These are phyloP conservation scores for Dryas octopetala DNA, from an alignment of 306 rosid species.

Conservation along the genomic window DNA sequence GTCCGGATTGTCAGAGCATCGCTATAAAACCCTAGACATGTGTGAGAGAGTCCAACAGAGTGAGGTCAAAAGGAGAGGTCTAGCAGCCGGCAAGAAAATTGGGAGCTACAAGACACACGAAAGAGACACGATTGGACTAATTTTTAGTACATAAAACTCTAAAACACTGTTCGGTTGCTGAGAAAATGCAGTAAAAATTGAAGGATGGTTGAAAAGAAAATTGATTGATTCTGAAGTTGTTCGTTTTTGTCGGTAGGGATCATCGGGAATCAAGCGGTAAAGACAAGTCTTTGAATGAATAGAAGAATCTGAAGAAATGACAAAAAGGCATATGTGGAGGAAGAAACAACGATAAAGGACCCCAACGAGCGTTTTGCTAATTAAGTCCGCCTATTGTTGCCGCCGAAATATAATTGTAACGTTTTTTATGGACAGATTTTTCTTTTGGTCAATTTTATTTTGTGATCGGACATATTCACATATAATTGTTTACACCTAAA, in stretches of 20 bases:
- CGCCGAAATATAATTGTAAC: background rate
- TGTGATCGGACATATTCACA: too few relatives aligned
- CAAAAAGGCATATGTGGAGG: background rate
- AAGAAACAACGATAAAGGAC: background rate
- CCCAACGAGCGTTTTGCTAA: background rate
- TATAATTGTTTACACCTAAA: too few relatives aligned
- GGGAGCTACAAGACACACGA: slow-evolving; percentile 35
- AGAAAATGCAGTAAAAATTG: background rate
- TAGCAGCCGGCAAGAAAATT: slow-evolving; percentile 47
- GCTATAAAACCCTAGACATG: slow-evolving; percentile 20
- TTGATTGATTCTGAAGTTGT: background rate
- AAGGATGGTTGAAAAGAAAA: background rate
- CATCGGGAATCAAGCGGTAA: background rate
- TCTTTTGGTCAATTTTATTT: too few relatives aligned
- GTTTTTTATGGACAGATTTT: background rate
- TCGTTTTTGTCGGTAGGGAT: background rate
- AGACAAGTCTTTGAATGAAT: background rate
- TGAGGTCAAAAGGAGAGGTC: slow-evolving; percentile 8
- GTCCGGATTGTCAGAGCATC: slow-evolving; percentile 13
- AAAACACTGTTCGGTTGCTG: background rate
- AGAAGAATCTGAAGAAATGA: background rate
- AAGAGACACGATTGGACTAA: slow-evolving; percentile 9
- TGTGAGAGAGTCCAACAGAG: slow-evolving; percentile 16
- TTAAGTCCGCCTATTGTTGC: background rate
- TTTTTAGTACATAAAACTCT: background rate